Base-by-base conservation (phyloP, 2,329 filamentous ascomycete genomes). In the Microascus cirrosus region DNA sequence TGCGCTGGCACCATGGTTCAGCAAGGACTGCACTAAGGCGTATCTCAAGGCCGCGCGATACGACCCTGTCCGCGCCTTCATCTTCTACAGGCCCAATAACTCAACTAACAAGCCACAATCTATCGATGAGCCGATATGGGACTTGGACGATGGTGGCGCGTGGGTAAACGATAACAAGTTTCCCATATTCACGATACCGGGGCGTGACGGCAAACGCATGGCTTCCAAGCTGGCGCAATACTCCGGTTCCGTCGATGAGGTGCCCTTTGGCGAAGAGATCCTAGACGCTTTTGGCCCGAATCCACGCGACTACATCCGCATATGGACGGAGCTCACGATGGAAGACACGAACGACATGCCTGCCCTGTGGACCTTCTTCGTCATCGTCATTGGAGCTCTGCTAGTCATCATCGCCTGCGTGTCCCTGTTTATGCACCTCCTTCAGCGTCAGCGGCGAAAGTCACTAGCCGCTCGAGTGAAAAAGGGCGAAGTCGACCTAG, bases 1-100 rank as follows among this genome's bases (percentile, higher is more conserved):
- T 64, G 92, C 88, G 32, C 74, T 96, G 57, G 92, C 90, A 25
- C 93, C 93, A 32, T 97, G 93, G 92, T 83, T 90, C 64, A 87
- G 80, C 61, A 74, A 79, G 8, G 74, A 82, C 28, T 99, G 93
- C 68, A 87, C 89, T 13, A 72, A 78, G 58, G 80, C 86, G 52
- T 96, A 90, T 68, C 78, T 97, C 53, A 72, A 77, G 20, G 77
- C 81, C 22, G 79, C 81, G n/a, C 74, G 76, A 35, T 65, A 71
- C 58, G 82, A 85, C 62, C 78, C 82, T 25, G 77, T 86, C 11
- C 79, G 83, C 50, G 84, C 75, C 24, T 81, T 87, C 65, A 73
- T 87, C 45, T 85, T 87, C 63, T 87, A 85, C 68, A 75, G 74
- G 35, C 80, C 83, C 3, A 75, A 79, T 60, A 78, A 79, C 62